Evolutionary conservation across 1,139 yeast genomes (phyloP).

Genomic region (Yamadazyma atlantica): DNA sequence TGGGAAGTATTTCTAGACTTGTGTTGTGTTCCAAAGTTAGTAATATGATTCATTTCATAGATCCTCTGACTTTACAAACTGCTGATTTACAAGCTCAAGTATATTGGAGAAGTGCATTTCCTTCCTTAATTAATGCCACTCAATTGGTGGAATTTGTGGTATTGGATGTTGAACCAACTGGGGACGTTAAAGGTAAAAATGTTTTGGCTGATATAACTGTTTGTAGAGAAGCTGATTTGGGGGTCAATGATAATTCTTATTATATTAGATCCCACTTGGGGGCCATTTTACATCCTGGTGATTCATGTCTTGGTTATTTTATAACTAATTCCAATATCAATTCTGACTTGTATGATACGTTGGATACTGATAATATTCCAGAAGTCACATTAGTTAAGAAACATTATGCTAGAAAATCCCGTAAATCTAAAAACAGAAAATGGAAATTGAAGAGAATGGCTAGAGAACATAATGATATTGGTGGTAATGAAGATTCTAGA

Average conservation of each 20-base stretch:
- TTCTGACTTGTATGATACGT: constrained; percentile 76
- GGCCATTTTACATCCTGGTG: constrained; percentile 93
- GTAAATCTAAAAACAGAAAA: constrained; percentile 75
- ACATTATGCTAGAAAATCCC: constrained; percentile 76
- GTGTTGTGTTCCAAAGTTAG: constrained; percentile 84
- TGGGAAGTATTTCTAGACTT: constrained; percentile 82
- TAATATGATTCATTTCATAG: constrained; percentile 81
- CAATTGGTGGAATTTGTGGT: constrained; percentile 87
- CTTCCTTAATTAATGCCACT: constrained; percentile 71
- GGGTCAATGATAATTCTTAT: constrained; percentile 76
- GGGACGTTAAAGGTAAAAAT: constrained; percentile 73
- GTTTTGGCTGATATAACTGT: constrained; percentile 90
- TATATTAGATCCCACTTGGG: constrained; percentile 90
- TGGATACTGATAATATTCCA: constrained; percentile 66
- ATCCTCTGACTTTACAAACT: constrained; percentile 75
- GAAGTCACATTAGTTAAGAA: constrained; percentile 94
- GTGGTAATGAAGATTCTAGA: constrained; percentile 74
- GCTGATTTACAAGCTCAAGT: constrained; percentile 77
- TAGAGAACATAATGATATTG: constrained; percentile 84
- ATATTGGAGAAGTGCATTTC: constrained; percentile 88
- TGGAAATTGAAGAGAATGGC: constrained; percentile 99
- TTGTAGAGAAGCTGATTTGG: constrained; percentile 83
- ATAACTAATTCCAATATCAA: constrained; percentile 83
- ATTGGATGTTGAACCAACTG: constrained; percentile 92
- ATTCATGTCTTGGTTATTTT: constrained; percentile 88